Evolutionary conservation across 192 early-diverging fungal genomes (phyloP), one percentile per base, ranked within the genome.

Genomic region (Backusella psychrophila): DNA sequence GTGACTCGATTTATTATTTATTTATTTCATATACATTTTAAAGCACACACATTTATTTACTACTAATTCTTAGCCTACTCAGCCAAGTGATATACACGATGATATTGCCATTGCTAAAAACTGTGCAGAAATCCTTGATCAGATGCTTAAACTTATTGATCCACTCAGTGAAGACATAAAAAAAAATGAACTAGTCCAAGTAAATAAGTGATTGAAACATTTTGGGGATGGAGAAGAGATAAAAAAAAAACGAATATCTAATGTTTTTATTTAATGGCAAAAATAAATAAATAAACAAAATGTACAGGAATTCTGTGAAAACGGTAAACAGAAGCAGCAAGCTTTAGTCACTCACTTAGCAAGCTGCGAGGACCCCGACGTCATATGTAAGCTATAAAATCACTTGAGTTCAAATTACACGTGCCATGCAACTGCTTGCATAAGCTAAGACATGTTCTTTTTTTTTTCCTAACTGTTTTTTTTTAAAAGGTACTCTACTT

Each of bases 91-190:
- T 52, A 82, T 86, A 35, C 35, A 81, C 12, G 80, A 78, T n/a
- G 86, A 86, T 73, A 82, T 86, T 29, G 86, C 85, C 59, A 17
- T 89, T 23, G 85, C 85, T 33, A 87, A 82, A 66, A 89, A 85
- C 66, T 85, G 80, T 72, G 82, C 84, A 3, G 86, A 89, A 56
- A 78, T 89, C 53, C 35, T 89, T 46, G 74, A 76, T 17, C 84
- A 89, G 67, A 87, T 87, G 0, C 71, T 89, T 17, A 85, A 85
- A 3, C 85, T 86, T 72, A 87, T 87, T 3, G 85, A 89, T 71
- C 86, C 88, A 6, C 80, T 82, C 12, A 38, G 72, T 17, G 88
- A 89, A 67, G 88, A 87, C 36, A 80, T 89, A 35, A 81, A 83
- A 35, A 86, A 89, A 66, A 87, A 89, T 73, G 81, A 81, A 31